Base-by-base conservation (phyloP, 805 yeast genomes). In the Jamesozyma rosinii region DNA sequence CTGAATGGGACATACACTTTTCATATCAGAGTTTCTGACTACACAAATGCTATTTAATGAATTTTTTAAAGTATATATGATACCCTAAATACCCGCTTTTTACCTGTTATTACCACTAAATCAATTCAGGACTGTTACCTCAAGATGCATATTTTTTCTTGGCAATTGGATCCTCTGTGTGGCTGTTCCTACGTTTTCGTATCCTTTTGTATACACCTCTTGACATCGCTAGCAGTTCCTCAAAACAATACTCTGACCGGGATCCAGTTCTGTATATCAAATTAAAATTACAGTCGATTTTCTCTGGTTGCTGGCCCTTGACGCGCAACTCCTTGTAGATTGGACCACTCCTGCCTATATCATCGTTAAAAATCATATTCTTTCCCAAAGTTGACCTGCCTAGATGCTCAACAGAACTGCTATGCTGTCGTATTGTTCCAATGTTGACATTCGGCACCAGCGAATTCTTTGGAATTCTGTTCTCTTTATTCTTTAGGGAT, bases 221-320 rank as follows among this genome's bases (percentile, higher is more conserved):
- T 30, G 72, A 61, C 37, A 66, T 57, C 0, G 83, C 81, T 37
- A 84, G 61, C 2, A 86, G 61, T 55, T 88, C 95, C 38, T 71
- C 75, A 3, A 80, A 55, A 42, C 82, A 76, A 41, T 64, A 72
- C 46, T 82, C 90, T 35, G 73, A 76, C 0, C 57, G 60, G 18
- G 47, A 57, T 3, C 53, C 43, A 1, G 53, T 42, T 0, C 75
- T 72, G 46, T 78, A 72, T 24, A 82, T 53, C 29, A 82, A 62
- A 33, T 76, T 75, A 49, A 81, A 65, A 53, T 83, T 83, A 38
- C 78, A 60, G 50, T 74, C 73, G 19, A 80, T 69, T 38, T 67
- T 71, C 54, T 82, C 88, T 0, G 75, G 61, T 43, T 71, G 71
- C 49, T 77, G 79, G 0, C 84, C 86, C 2, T 76, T 72, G 30